Conservation (phyloP, 768 basidiomycete genomes). For the Tylopilus subfusipes region DNA sequence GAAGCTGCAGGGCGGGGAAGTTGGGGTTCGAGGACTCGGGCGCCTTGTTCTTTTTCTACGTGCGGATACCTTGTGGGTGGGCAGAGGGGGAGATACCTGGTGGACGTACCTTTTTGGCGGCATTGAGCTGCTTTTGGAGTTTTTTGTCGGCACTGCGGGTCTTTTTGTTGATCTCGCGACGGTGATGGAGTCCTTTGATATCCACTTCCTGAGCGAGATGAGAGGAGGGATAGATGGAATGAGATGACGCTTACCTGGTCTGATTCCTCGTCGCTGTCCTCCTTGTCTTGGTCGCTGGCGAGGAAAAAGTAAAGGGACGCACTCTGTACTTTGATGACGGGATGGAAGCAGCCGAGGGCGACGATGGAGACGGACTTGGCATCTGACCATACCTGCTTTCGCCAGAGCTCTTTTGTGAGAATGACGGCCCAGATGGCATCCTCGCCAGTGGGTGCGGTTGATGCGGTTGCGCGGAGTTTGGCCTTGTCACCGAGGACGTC, state of each 20-base stretch:
- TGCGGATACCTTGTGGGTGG: constrained; percentile 27
- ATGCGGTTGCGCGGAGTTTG: constrained; percentile 48
- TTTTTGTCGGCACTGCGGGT: constrained; percentile 80
- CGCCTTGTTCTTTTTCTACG: constrained; percentile 35
- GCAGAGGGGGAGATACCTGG: background rate
- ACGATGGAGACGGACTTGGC: constrained; percentile 91
- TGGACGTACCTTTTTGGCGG: constrained; percentile 62
- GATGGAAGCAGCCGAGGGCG: constrained; percentile 89
- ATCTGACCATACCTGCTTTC: constrained; percentile 89
- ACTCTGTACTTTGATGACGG: constrained; percentile 88
- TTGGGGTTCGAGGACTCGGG: constrained; percentile 46
- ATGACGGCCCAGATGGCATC: constrained; percentile 99
- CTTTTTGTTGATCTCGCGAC: constrained; percentile 92
- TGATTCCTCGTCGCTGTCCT: constrained; percentile 72
- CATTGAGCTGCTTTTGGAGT: constrained; percentile 66
- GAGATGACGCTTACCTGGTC: constrained; percentile 32
- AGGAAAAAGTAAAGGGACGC: constrained; percentile 96
- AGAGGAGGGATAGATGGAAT: background rate
- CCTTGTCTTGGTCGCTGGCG: constrained; percentile 75
- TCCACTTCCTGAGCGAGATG: constrained; percentile 49
- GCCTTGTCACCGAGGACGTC: constrained; percentile 84
- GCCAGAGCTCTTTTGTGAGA: constrained; percentile 91
- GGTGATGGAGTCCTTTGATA: constrained; percentile 74
- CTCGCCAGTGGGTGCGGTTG: constrained; percentile 44
- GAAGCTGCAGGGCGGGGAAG: constrained; percentile 88